A percentile compares a stretch with the other conserved stretches of the same genome.
Conservation (phyloP, 352 stramenopile species). For the Pythium pectinolyticum region DNA sequence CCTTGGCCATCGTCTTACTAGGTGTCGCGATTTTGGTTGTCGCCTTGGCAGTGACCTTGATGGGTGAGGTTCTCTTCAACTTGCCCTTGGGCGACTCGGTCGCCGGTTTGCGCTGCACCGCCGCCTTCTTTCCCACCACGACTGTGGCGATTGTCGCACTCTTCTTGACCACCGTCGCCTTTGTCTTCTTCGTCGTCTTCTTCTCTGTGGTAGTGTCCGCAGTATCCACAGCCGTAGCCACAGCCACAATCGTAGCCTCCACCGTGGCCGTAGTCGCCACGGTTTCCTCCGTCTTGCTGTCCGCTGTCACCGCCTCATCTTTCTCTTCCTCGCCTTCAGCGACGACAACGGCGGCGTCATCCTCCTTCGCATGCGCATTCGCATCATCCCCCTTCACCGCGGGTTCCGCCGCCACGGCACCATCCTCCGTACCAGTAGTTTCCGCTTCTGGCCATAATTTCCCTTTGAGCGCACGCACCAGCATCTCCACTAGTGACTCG, state of each 20-base stretch:
- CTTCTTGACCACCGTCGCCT: not conserved
- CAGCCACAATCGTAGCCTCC: not conserved
- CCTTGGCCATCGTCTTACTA: too few species aligned
- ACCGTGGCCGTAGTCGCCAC: not conserved
- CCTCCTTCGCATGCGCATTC: not conserved
- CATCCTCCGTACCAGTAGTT: not conserved
- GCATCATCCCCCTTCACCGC: not conserved
- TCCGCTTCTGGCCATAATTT: conserved; percentile 9
- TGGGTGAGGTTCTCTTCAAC: too few species aligned
- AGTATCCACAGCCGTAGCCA: not conserved
- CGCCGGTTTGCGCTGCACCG: not conserved
- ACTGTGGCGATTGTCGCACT: not conserved
- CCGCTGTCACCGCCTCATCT: not conserved
- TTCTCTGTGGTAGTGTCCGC: not conserved
- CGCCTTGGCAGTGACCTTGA: too few species aligned
- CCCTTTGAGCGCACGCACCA: conserved; percentile 9
- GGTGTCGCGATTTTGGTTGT: too few species aligned
- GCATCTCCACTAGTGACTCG: conserved; percentile 24
- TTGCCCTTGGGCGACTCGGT: not conserved
- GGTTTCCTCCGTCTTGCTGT: not conserved
- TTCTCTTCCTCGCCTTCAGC: not conserved
- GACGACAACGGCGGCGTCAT: not conserved
- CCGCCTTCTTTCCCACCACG: conserved; percentile 17
- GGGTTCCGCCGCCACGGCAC: too few species aligned
- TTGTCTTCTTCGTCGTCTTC: not conserved